These are phyloP conservation scores for Breviolum minutum DNA, from an alignment of 73 alveolate species.

Conservation along the genomic window DNA sequence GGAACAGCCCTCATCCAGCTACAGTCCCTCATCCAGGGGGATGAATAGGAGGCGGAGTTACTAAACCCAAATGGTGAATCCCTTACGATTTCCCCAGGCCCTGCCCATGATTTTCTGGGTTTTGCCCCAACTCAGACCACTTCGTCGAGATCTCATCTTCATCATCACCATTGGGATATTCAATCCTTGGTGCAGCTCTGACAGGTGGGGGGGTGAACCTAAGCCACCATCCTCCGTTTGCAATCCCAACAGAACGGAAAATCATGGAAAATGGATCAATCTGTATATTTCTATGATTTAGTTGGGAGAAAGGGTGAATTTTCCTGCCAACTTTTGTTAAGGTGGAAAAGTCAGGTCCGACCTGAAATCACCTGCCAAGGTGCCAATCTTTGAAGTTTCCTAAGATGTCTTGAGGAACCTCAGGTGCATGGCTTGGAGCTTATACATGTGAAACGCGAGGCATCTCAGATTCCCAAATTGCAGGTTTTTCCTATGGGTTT, in stretches of 20 bases:
- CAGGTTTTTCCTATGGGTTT: too few species aligned
- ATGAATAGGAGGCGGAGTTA: neutral
- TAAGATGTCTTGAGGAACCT: slow-evolving; percentile 79
- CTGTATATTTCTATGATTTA: too few species aligned
- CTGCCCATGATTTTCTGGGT: neutral
- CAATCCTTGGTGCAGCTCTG: slow-evolving; percentile 33
- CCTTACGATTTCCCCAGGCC: neutral
- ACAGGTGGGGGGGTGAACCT: neutral
- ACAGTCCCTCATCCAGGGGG: too few species aligned
- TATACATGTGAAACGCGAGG: too few species aligned
- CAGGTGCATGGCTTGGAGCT: neutral
- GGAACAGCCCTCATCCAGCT: too few species aligned
- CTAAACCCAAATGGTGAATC: neutral
- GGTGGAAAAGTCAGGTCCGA: neutral
- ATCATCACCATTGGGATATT: slow-evolving; percentile 37
- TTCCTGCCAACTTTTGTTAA: too few species aligned
- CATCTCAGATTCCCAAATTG: too few species aligned
- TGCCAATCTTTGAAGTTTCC: slow-evolving; percentile 69
- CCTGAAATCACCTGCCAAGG: neutral
- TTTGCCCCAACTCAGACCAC: slow-evolving; percentile 1
- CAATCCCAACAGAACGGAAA: too few species aligned
- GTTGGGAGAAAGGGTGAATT: too few species aligned
- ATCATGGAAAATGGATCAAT: too few species aligned
- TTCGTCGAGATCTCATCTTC: slow-evolving; percentile 29
- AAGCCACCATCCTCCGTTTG: too few species aligned